These are phyloP conservation scores for Moringa oleifera DNA, from an alignment of 345 rosid species.

Conservation along the genomic window DNA sequence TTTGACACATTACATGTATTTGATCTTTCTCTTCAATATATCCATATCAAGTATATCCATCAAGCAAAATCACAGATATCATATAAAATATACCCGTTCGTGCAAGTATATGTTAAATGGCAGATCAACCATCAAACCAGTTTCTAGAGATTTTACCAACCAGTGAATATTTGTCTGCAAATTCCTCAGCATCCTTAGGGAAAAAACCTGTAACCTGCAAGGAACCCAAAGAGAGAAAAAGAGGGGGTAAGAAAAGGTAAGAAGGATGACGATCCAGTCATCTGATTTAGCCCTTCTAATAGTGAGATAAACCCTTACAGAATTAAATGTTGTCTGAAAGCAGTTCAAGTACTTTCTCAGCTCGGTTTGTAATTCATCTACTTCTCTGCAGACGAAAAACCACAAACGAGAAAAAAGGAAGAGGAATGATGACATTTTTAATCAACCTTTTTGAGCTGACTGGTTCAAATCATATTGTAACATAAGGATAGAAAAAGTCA, in stretches of 20 bases:
- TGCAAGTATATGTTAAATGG: too few species aligned
- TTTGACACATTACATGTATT: neutral
- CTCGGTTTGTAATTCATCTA: constrained; percentile 43
- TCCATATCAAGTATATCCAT: neutral
- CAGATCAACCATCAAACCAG: neutral
- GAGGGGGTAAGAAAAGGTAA: too few species aligned
- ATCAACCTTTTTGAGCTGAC: neutral
- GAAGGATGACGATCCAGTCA: constrained; percentile 13
- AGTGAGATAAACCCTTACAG: constrained; percentile 50
- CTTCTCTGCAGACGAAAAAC: constrained; percentile 41
- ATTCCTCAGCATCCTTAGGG: constrained; percentile 35
- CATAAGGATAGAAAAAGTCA: too few species aligned
- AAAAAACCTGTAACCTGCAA: constrained; percentile 41
- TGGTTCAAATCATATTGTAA: neutral
- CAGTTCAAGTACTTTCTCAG: constrained; percentile 24
- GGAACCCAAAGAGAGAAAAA: constrained; percentile 19
- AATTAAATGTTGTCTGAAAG: constrained; percentile 29
- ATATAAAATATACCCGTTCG: too few species aligned
- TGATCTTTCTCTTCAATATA: constrained; percentile 8
- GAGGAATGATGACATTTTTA: constrained; percentile 1
- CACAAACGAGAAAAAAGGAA: constrained; percentile 7
- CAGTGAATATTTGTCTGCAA: constrained; percentile 35
- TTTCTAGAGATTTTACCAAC: constrained; percentile 27
- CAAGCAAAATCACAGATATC: too few species aligned
- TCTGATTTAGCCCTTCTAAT: constrained; percentile 16